Conservation (phyloP, 352 stramenopile species). For the Phytophthora kernoviae region DNA sequence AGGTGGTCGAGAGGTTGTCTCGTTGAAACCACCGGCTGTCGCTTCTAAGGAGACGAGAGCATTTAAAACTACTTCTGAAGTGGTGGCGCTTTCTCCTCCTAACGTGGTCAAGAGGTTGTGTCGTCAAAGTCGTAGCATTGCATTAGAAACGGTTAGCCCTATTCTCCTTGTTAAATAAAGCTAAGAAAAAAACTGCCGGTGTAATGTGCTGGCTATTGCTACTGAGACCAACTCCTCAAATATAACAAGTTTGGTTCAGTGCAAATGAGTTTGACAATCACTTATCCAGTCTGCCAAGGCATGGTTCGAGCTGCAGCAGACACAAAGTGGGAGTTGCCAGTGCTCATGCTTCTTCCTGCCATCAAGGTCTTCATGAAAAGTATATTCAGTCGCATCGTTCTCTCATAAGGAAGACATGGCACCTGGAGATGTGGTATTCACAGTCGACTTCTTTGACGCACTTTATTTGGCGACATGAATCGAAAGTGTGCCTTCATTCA, state of each 20-base stretch:
- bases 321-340: neutral
- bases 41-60: too few species aligned
- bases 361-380: conserved; percentile 5
- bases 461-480: conserved; percentile 7
- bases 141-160: too few species aligned
- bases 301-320: neutral
- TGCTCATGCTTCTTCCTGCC: conserved; percentile 1
- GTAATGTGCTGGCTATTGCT: too few species aligned
- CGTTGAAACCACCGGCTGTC: too few species aligned
- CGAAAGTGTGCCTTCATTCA: neutral
- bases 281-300: too few species aligned
- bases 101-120: too few species aligned
- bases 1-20: too few species aligned
- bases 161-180: too few species aligned
- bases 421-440: neutral
- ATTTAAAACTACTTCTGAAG: too few species aligned
- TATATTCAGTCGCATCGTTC: neutral
- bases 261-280: neutral
- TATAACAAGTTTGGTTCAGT: neutral
- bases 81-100: too few species aligned
- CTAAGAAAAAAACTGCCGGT: too few species aligned
- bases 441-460: conserved; percentile 9
- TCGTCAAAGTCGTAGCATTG: too few species aligned
- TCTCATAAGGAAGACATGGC: neutral
- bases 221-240: neutral